Percentiles rank a stretch among this genome's conserved stretches.
phyloP scores from a whole-genome alignment of 768 basidiomycete genomes.

The Mycena venus region DNA sequence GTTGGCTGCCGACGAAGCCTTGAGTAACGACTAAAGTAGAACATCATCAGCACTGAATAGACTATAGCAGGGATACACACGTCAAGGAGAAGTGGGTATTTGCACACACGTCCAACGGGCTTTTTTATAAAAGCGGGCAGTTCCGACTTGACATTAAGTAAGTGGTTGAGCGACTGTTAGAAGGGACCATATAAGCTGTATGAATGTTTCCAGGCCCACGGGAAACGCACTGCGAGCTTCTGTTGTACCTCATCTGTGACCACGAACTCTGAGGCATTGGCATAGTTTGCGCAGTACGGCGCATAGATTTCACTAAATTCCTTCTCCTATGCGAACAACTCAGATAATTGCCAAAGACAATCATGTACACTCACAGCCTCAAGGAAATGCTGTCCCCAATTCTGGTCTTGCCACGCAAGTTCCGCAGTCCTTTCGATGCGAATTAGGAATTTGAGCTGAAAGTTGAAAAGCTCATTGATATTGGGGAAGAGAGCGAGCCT shows the following conservation, averaged over 20 bases:
- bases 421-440: too few species aligned
- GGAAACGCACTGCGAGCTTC: too few species aligned
- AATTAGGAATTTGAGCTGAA: too few species aligned
- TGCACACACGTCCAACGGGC: conserved; percentile 97
- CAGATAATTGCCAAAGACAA: conserved; percentile 58
- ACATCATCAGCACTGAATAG: too few species aligned
- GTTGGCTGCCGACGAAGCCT: conserved; percentile 70
- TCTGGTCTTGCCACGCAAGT: too few species aligned
- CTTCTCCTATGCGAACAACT: conserved; percentile 81
- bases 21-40: conserved; percentile 80
- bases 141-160: conserved; percentile 89
- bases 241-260: conserved; percentile 72
- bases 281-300: conserved; percentile 96
- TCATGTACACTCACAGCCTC: conserved; percentile 71
- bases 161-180: too few species aligned
- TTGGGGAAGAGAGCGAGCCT: too few species aligned
- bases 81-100: conserved; percentile 82
- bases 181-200: too few species aligned
- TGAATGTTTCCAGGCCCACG: too few species aligned
- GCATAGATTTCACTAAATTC: conserved; percentile 92
- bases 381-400: conserved; percentile 81
- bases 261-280: conserved; percentile 86
- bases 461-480: too few species aligned
- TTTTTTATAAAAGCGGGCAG: conserved; percentile 97
- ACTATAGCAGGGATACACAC: too few species aligned